Base-by-base conservation (phyloP, 73 alveolate species). In the Paramecium octaurelia region DNA sequence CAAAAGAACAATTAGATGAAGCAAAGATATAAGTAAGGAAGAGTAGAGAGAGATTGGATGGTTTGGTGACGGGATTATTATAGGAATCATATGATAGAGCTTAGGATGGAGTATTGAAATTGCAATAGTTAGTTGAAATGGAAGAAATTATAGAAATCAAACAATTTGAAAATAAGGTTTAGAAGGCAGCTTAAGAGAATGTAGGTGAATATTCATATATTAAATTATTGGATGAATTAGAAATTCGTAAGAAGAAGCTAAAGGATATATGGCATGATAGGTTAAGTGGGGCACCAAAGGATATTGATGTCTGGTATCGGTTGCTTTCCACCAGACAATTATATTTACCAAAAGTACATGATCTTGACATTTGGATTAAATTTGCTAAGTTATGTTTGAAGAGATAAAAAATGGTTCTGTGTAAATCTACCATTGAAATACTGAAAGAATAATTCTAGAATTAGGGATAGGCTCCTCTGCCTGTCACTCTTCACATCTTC, bases 71-170 rank as follows among this genome's bases (percentile, higher is more conserved):
- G 59, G 96, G 99, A 16, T 94, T 98, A 89, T 93, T 97, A 60
- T 97, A 96, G 71, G 99, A 98, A 90, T 94, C 98, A 35, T 98
- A 98, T 92, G 96, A 95, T 92, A 95, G 99, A 93, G 99, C 99
- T 4, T 98, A 98, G 69, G 93, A 95, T 69, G 93, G 96, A 35
- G 93, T 98, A 44, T 73, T 97, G 80, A 98, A 96, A 93, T 92
- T 97, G 92, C 96, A 97, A 90, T 92, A 98, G 70, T 94, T 98
- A 42, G 95, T 96, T 58, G 98, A 98, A 86, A 94, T 98, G 92
- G 99, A 98, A 88, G 99, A 98, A 89, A 95, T 98, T 14, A 98
- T 98, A 34, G 98, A 93, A 75, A 83, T 95, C 54, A 93, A 96
- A 84, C 86, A 93, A 86, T 89, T 69, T 89, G 90, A 89, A 70